These are phyloP conservation scores for Mortierella sp. DNA, from an alignment of 371 early-diverging fungal genomes.

Conservation along the genomic window DNA sequence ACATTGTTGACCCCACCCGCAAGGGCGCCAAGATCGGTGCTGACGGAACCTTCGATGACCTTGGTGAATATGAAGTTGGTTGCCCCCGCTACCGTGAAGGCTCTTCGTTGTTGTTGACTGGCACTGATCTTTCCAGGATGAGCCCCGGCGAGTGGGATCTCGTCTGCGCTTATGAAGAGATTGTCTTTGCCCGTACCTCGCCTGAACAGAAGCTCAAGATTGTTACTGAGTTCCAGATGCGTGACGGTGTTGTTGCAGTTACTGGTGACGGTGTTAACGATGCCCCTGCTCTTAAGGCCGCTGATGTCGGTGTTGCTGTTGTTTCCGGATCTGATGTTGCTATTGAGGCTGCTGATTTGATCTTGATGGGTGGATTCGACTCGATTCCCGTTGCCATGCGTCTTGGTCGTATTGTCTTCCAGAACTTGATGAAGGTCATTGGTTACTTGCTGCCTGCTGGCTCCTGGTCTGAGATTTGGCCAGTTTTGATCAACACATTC, in stretches of 20 bases:
- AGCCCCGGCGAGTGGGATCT: conserved; percentile 70
- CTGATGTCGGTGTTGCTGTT: conserved; percentile 87
- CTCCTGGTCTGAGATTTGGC: conserved; percentile 77
- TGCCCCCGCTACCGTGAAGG: conserved; percentile 54
- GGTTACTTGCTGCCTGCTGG: conserved; percentile 82
- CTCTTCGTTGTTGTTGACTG: conserved; percentile 66
- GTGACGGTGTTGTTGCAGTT: conserved; percentile 80
- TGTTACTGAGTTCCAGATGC: conserved; percentile 76
- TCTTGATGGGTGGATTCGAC: conserved; percentile 80
- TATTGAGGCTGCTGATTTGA: conserved; percentile 82
- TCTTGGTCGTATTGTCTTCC: conserved; percentile 86
- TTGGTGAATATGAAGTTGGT: conserved; percentile 32
- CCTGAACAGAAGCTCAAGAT: conserved; percentile 88
- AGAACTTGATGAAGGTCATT: conserved; percentile 86
- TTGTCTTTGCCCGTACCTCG: conserved; percentile 90
- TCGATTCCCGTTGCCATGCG: conserved; percentile 81
- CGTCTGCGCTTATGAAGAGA: conserved; percentile 73
- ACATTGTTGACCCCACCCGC: conserved; percentile 47
- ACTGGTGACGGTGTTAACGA: conserved; percentile 97
- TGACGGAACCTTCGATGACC: conserved; percentile 9
- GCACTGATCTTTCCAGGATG: conserved; percentile 66
- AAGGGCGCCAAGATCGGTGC: neutral
- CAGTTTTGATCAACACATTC: conserved; percentile 77
- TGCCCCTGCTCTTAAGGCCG: conserved; percentile 84
- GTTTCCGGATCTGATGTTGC: conserved; percentile 83